A percentile compares a stretch with the other conserved stretches of the same genome.
Evolutionary conservation across 2,329 filamentous ascomycete species (phyloP).

Genomic region (Phyllosticta citrichinensis): DNA sequence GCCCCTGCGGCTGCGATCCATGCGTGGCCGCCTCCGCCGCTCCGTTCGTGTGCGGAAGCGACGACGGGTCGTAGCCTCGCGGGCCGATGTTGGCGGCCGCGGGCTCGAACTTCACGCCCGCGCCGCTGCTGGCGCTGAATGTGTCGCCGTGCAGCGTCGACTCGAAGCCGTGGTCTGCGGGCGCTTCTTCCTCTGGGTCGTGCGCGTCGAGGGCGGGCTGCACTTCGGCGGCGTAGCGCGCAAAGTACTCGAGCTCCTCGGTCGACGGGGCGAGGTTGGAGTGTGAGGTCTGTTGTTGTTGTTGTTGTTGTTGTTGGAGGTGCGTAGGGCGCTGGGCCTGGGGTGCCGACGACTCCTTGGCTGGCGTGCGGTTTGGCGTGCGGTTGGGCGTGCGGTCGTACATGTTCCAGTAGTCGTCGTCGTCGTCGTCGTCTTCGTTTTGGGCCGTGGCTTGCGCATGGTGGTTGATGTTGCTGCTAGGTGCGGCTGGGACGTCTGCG

Average conservation of each 20-base stretch:
- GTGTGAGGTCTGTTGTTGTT: constrained; percentile 13
- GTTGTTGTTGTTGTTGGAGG: constrained; percentile 2
- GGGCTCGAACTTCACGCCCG: constrained; percentile 34
- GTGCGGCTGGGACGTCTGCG: neutral
- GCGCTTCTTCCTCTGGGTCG: constrained; percentile 62
- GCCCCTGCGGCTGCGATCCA: neutral
- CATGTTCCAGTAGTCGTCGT: constrained; percentile 70
- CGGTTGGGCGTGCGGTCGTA: constrained; percentile 62
- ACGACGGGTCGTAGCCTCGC: constrained; percentile 23
- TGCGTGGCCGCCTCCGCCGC: neutral
- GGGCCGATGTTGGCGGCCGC: constrained; percentile 27
- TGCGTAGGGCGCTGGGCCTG: constrained; percentile 17
- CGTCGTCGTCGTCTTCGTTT: constrained; percentile 51
- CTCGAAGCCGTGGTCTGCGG: constrained; percentile 30
- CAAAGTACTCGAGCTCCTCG: constrained; percentile 62
- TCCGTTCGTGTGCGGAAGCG: constrained; percentile 11
- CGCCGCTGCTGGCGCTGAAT: constrained; percentile 27
- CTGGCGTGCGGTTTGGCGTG: constrained; percentile 55
- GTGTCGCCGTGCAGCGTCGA: constrained; percentile 47
- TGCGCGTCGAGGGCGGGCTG: constrained; percentile 74
- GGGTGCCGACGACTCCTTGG: constrained; percentile 55
- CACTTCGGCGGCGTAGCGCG: constrained; percentile 62
- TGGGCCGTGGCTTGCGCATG: neutral
- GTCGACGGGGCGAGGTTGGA: constrained; percentile 19
- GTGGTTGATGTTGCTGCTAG: constrained; percentile 8